Base-by-base conservation (phyloP, 164 flowering plant species). In the Vitis rotundifolia region DNA sequence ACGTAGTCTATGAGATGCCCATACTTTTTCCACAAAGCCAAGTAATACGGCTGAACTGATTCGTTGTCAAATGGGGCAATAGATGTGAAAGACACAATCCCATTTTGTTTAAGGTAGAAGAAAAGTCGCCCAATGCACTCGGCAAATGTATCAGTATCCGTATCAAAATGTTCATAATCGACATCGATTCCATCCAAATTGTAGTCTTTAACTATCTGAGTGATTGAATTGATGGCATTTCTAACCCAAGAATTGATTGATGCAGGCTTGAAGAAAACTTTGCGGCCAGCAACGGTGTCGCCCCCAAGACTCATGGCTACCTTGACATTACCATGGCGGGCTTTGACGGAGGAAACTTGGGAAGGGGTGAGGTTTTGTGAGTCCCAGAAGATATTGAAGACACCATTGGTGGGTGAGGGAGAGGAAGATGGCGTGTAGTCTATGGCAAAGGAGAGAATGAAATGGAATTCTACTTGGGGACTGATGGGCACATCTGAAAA, bases 401-500 rank as follows among this genome's bases (percentile, higher is more conserved):
- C 56, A 1, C 81, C 81, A 70, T 81, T 78, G 5, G 79, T 78
- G 1, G 84, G 77, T 12, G 64, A 19, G 48, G 82, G 78, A 26
- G 13, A 11, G 2, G 61, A 52, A 2, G 68, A 16, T 4, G 37
- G 1, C 8, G 72, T 69, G 77, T 75, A 81, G 59, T 81, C 84
- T 2, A 81, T 73, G 14, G 77, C 84, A 44, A 81, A 78, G 37
- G 84, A 64, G n/a, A 78, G 81, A 16, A 78, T 69, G 77, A 75
- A 81, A 64, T 81, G 84, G 18, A 76, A 61, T 4, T 75, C 76
- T 8, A 78, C 76, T 6, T 58, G 26, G 51, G 79, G 57, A 61
- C 69, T 53, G 18, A 76, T 68, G 2, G 81, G 84, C 8, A 78
- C 73, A 16, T 78, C 79, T 0, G 77, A 64, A 49, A 81, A 78